Evolutionary conservation across 768 basidiomycete species (phyloP), one percentile per base, ranked within the genome.

Genomic region (Boletus rubroflammeus): DNA sequence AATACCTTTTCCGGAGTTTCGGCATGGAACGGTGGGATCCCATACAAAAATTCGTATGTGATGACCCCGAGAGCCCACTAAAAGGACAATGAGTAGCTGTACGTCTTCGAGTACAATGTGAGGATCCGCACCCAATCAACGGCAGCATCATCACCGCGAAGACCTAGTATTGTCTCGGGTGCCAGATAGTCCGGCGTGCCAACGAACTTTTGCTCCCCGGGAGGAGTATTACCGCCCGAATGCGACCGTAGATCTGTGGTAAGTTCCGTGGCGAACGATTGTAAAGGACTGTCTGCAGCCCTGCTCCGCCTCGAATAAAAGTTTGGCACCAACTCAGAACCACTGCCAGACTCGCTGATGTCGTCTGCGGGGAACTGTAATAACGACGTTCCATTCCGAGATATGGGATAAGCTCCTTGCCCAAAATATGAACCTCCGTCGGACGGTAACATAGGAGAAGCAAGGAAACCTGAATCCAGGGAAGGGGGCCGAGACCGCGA

Each of bases 1-100:
- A 99, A 98, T 5, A 99, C 95, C 72, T 90, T 91, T 70, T 97
- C 94, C 0, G 97, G 96, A 8, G 91, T 90, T 56, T 98, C 94
- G 45, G 92, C 96, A 65, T 98, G 93, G 80, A 99, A 99, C 3
- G 97, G 97, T 26, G 97, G 97, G 32, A 94, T 83, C 4, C 97
- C 95, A 60, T 94, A 98, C 34, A 98, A 73, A 72, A 99, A 98
- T 75, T 99, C 97, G 69, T 99, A 98, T 29, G 93, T 91, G 68
- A 99, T 95, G 40, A 98, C 93, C 55, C 97, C 97, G 28, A 99
- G 80, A 11, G 97, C 96, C 97, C 97, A 99, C 97, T 97, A 68
- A 47, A 15, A 58, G 56, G 59, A 45, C 47, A 25, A 54, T 63
- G 25, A 66, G 62, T 40, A 21, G 51, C 21, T 52, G 28, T 50